Conservation (phyloP, 805 yeast genomes). For the Candida schatavii region DNA sequence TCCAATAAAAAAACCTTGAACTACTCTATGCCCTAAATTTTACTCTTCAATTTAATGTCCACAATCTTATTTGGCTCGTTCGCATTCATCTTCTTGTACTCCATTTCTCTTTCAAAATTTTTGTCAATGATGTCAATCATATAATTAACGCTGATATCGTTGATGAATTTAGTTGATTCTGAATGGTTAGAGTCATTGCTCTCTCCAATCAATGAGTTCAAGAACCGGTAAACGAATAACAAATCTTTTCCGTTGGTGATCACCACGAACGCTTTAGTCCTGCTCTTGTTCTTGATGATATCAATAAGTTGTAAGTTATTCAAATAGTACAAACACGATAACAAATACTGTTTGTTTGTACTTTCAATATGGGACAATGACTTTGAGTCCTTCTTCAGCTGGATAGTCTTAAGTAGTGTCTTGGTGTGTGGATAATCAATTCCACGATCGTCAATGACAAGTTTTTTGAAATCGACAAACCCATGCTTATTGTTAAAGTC, state of each 20-base stretch:
- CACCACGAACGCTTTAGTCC: constrained; percentile 38
- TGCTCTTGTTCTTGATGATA: constrained; percentile 40
- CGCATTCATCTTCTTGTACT: neutral
- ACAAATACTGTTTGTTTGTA: constrained; percentile 40
- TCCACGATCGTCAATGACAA: constrained; percentile 21
- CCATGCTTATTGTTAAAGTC: constrained; percentile 9
- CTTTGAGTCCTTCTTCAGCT: constrained; percentile 15
- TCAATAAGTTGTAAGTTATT: constrained; percentile 31
- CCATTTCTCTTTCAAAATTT: constrained; percentile 16
- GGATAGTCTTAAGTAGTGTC: constrained; percentile 25
- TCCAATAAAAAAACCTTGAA: no score
- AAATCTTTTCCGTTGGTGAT: constrained; percentile 29
- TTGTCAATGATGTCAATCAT: constrained; percentile 35
- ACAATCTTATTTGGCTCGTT: neutral
- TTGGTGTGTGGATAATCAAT: constrained; percentile 33
- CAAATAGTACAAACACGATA: constrained; percentile 37
- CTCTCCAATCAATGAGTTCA: constrained; percentile 4
- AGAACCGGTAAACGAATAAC: constrained; percentile 7
- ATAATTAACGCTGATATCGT: constrained; percentile 24
- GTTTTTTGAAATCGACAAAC: constrained; percentile 16
- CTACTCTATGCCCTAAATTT: no score
- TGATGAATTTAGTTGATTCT: constrained; percentile 9
- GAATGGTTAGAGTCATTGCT: constrained; percentile 4
- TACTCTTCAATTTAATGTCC: constrained; percentile 3
- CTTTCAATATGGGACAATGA: constrained; percentile 25